Evolutionary conservation across 345 rosid genomes (phyloP).

Genomic region (Corchorus olitorius): DNA sequence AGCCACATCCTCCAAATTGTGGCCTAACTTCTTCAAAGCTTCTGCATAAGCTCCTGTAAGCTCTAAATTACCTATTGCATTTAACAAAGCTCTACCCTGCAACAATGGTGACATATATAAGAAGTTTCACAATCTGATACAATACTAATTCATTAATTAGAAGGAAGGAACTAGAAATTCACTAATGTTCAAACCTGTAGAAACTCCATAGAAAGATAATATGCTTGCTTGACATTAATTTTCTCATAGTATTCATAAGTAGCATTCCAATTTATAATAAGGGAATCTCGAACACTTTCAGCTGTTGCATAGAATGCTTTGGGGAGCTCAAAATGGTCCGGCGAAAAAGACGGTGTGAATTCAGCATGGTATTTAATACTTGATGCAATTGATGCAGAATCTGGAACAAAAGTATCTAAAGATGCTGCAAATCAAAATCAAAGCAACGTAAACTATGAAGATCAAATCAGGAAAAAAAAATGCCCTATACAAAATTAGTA

Average conservation of each 20-base stretch:
- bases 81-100: constrained; percentile 66
- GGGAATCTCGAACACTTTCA: constrained; percentile 48
- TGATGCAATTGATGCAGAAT: constrained; percentile 45
- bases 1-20: constrained; percentile 59
- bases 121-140: neutral
- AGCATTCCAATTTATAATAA: constrained; percentile 61
- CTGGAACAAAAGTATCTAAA: constrained; percentile 32
- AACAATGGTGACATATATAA: constrained; percentile 6
- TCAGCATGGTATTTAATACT: constrained; percentile 60
- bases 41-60: constrained; percentile 58
- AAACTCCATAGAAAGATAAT: constrained; percentile 65
- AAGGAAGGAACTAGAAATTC: neutral
- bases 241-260: constrained; percentile 48
- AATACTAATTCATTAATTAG: neutral
- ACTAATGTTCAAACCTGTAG: constrained; percentile 40
- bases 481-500: no score
- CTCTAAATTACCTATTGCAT: constrained; percentile 62
- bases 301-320: constrained; percentile 58
- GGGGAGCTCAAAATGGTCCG: constrained; percentile 52
- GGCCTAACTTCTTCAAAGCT: constrained; percentile 68
- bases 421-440: constrained; percentile 37
- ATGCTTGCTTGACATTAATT: constrained; percentile 54
- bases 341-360: constrained; percentile 56
- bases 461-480: no score
- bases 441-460: neutral